Evolutionary conservation across 23 red algal species (phyloP).

Genomic region (Agarophyton chilense): DNA sequence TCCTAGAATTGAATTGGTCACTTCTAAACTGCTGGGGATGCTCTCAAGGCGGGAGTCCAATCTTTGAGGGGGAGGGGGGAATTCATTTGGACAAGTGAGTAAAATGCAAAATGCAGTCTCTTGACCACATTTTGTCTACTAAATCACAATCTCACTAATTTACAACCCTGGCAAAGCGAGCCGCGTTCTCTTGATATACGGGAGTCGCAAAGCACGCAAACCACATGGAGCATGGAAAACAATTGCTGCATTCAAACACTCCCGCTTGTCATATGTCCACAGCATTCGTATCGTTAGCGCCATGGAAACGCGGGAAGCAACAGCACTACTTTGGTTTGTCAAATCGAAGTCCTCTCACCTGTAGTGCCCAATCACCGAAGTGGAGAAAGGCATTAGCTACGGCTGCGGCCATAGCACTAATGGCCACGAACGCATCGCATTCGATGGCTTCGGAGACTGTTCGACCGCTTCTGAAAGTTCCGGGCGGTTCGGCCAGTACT

Average conservation of each 20-base stretch:
- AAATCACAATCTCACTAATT: too few relatives aligned
- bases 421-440: background rate
- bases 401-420: background rate
- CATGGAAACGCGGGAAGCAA: background rate
- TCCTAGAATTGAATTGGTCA: too few relatives aligned
- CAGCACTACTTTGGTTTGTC: too few relatives aligned
- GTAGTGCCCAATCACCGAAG: background rate
- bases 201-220: too few relatives aligned
- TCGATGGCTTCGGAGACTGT: slow-evolving; percentile 5
- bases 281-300: background rate
- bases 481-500: slow-evolving; percentile 86
- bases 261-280: background rate
- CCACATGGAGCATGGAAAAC: slow-evolving; percentile 8
- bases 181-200: too few relatives aligned
- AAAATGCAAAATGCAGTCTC: too few relatives aligned
- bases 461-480: slow-evolving; percentile 67
- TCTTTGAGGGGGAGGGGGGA: too few relatives aligned
- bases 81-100: too few relatives aligned
- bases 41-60: too few relatives aligned
- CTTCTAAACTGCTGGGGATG: too few relatives aligned
- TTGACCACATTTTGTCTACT: too few relatives aligned
- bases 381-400: background rate
- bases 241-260: background rate
- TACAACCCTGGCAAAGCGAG: too few relatives aligned
- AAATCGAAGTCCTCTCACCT: background rate